Evolutionary conservation across 1,284 basidiomycete species (phyloP).

Genomic region (Rhodotorula sp.): DNA sequence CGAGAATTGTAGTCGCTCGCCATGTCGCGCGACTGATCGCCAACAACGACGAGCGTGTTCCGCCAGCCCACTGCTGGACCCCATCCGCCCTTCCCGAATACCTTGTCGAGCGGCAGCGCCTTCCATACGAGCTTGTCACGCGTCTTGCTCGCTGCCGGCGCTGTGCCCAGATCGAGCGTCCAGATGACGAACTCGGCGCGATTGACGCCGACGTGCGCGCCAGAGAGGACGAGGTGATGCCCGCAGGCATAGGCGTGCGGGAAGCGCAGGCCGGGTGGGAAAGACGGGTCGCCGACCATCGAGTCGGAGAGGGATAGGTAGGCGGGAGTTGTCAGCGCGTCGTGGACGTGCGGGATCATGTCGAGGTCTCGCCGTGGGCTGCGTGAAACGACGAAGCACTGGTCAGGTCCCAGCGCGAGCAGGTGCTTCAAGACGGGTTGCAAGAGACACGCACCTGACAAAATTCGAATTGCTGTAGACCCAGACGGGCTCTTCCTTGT

Average conservation of each 20-base stretch:
- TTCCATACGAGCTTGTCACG: conserved; percentile 1
- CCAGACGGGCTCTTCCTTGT: conserved; percentile 49
- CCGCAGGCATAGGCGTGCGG: conserved; percentile 87
- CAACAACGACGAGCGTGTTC: conserved; percentile 83
- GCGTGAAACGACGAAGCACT: not conserved
- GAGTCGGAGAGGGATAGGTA: conserved; percentile 70
- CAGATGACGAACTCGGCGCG: conserved; percentile 54
- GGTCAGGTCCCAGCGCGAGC: no score
- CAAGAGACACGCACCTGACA: conserved; percentile 23
- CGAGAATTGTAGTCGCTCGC: conserved; percentile 67
- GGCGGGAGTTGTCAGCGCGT: conserved; percentile 60
- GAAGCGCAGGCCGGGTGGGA: conserved; percentile 77
- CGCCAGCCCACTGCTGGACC: conserved; percentile 50
- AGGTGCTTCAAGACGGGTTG: no score
- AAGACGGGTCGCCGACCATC: not conserved
- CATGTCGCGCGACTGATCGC: conserved; percentile 77
- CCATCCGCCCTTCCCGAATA: conserved; percentile 41
- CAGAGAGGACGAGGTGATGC: conserved; percentile 64
- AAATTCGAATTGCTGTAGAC: conserved; percentile 85
- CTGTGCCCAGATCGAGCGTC: conserved; percentile 42
- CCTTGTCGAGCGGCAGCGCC: conserved; percentile 25
- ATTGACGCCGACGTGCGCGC: conserved; percentile 22
- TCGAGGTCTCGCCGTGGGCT: conserved; percentile 83
- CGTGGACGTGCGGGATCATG: conserved; percentile 68
- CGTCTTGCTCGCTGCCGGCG: conserved; percentile 9